Evolutionary conservation across 164 flowering plant genomes (phyloP).

Genomic region (Sextonia rubra): DNA sequence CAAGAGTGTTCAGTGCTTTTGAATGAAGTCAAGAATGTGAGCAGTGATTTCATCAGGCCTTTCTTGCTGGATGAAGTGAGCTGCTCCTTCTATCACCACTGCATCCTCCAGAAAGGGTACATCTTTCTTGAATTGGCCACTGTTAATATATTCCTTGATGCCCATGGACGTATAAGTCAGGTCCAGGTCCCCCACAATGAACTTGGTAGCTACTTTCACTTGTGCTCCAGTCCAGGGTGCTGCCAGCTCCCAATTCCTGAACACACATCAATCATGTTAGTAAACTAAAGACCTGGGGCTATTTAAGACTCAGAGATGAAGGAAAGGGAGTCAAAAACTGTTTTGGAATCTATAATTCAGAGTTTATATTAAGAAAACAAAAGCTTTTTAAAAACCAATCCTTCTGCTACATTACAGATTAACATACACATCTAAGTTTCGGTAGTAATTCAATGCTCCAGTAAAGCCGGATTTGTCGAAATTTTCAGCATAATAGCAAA

Average conservation of each 20-base stretch:
- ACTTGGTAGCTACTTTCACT: conserved; percentile 39
- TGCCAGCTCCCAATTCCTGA: conserved; percentile 48
- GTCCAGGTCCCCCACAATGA: conserved; percentile 40
- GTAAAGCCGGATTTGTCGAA: conserved; percentile 47
- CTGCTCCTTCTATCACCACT: conserved; percentile 13
- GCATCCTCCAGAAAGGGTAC: conserved; percentile 14
- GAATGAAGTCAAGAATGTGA: conserved; percentile 11
- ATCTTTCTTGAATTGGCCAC: conserved; percentile 24
- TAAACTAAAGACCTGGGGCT: no score
- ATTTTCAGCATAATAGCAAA: conserved; percentile 36
- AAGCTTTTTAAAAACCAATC: no score
- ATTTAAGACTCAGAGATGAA: neutral
- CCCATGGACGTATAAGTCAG: conserved; percentile 25
- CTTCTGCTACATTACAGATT: neutral
- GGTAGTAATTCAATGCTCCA: conserved; percentile 50
- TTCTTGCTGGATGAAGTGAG: conserved; percentile 15
- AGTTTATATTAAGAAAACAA: no score
- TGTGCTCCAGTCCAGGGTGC: conserved; percentile 50
- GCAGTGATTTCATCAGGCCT: conserved; percentile 10
- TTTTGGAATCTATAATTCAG: no score
- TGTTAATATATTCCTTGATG: conserved; percentile 26
- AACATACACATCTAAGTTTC: conserved; percentile 45
- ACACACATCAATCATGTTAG: neutral
- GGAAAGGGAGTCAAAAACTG: neutral
- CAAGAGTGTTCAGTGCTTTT: conserved; percentile 1